A percentile compares a stretch with the other conserved stretches of the same genome.
phyloP scores from a whole-genome alignment of 2,329 filamentous ascomycete species.

The Curvularia sp. region DNA sequence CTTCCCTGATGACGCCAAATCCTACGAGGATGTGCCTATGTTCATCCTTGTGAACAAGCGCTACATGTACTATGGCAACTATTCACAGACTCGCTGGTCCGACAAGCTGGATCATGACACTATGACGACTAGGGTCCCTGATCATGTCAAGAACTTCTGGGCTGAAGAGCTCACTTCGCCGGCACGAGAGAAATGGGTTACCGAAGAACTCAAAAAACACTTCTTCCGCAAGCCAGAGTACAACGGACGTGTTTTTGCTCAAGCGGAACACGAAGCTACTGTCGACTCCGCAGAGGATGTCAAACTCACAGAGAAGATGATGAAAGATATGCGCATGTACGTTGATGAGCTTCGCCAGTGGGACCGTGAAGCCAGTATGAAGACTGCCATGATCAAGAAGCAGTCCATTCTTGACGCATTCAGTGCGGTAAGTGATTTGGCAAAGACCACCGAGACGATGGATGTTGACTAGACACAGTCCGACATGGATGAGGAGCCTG shows the following conservation, averaged over 20 bases:
- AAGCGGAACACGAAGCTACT: conserved; percentile 23
- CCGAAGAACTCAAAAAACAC: conserved; percentile 49
- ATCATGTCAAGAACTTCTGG: conserved; percentile 51
- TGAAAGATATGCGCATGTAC: conserved; percentile 45
- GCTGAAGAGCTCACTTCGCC: conserved; percentile 48
- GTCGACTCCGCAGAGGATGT: conserved; percentile 30
- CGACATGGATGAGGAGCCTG: conserved; percentile 51
- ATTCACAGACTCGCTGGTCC: conserved; percentile 54
- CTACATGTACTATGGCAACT: conserved; percentile 57
- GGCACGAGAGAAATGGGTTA: conserved; percentile 54
- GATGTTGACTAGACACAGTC: conserved; percentile 29
- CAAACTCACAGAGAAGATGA: conserved; percentile 34
- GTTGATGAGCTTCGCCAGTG: conserved; percentile 48
- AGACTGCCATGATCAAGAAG: conserved; percentile 46
- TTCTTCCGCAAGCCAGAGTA: conserved; percentile 55
- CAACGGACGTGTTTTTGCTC: conserved; percentile 40
- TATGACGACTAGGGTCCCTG: conserved; percentile 49
- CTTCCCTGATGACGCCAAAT: conserved; percentile 27
- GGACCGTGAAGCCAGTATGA: conserved; percentile 51
- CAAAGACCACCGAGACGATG: neutral
- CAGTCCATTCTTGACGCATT: conserved; percentile 53
- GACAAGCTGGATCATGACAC: conserved; percentile 56
- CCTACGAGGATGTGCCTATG: conserved; percentile 52
- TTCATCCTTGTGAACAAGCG: conserved; percentile 47
- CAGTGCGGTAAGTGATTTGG: conserved; percentile 37